These are phyloP conservation scores for Colletotrichum sp. DNA, from an alignment of 2,329 filamentous ascomycete species.

Conservation along the genomic window DNA sequence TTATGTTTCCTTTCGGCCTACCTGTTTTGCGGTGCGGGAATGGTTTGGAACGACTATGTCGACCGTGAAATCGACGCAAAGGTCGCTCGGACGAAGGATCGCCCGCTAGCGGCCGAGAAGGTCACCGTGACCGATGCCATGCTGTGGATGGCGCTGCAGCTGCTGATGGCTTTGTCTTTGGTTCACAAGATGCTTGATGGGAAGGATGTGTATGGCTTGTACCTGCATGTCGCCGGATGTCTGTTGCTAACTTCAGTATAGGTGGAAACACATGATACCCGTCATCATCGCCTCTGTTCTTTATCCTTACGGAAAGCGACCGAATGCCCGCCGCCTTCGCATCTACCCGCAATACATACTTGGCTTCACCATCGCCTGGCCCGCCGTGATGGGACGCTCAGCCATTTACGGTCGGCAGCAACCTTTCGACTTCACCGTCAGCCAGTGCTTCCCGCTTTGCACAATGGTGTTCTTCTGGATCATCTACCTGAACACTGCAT, in stretches of 20 bases:
- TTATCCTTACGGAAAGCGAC: conserved; percentile 27
- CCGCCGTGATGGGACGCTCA: conserved; percentile 25
- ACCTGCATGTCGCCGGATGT: neutral
- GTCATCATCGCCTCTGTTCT: conserved; percentile 22
- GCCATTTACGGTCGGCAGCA: conserved; percentile 23
- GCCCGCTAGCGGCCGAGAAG: conserved; percentile 27
- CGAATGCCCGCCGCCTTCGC: conserved; percentile 19
- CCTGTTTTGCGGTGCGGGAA: conserved; percentile 31
- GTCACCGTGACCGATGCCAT: conserved; percentile 27
- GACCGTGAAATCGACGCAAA: conserved; percentile 31
- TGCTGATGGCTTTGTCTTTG: conserved; percentile 7
- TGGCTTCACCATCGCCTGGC: conserved; percentile 27
- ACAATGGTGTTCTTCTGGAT: conserved; percentile 31
- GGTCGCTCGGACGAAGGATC: conserved; percentile 30
- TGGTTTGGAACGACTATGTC: conserved; percentile 35
- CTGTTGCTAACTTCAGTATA: neutral
- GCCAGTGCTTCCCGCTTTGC: conserved; percentile 24
- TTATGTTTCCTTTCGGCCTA: conserved; percentile 27
- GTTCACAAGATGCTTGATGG: conserved; percentile 14
- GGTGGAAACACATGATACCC: conserved; percentile 24
- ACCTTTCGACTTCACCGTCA: conserved; percentile 19
- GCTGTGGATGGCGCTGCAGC: conserved; percentile 13
- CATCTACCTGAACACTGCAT: conserved; percentile 28
- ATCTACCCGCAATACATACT: conserved; percentile 29
- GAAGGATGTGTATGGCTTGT: conserved; percentile 9